A percentile compares a stretch with the other conserved stretches of the same genome.
These are phyloP conservation scores for Arabidopsis suecica DNA, from an alignment of 345 rosid genomes.

Conservation along the genomic window DNA sequence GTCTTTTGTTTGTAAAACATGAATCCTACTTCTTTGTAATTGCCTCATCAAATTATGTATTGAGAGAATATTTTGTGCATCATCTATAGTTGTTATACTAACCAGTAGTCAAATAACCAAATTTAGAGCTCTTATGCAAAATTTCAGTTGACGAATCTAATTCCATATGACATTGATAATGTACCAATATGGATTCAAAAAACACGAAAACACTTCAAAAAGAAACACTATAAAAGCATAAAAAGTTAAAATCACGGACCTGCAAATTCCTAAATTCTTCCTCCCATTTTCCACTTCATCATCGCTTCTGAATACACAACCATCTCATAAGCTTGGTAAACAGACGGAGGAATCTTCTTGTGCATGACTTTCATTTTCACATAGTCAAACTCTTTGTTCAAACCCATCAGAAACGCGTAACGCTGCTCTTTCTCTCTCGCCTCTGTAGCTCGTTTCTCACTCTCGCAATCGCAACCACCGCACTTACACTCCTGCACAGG, in stretches of 20 bases:
- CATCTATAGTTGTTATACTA: background rate
- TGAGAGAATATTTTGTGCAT: background rate
- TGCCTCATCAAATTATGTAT: background rate
- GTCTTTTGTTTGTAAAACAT: background rate
- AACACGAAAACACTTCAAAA: background rate
- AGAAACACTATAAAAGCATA: background rate
- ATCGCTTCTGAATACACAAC: background rate
- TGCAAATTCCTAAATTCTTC: background rate
- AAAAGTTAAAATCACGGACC: background rate
- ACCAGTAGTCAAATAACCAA: background rate
- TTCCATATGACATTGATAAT: background rate
- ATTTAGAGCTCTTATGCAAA: background rate
- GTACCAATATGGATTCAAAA: background rate
- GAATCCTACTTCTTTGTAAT: background rate
- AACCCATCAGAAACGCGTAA: slow-evolving; percentile 30
- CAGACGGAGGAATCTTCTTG: slow-evolving; percentile 15
- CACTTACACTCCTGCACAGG: slow-evolving; percentile 13
- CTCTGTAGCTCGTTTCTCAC: background rate
- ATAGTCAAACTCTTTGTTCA: background rate
- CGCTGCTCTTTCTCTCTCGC: slow-evolving; percentile 29
- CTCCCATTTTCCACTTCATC: background rate
- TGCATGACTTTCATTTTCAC: background rate
- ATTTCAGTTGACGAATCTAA: background rate
- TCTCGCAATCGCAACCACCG: slow-evolving; percentile 23
- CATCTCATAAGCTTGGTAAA: background rate